Conservation (phyloP, 331 rosid species). For the Acacia pycnantha region DNA sequence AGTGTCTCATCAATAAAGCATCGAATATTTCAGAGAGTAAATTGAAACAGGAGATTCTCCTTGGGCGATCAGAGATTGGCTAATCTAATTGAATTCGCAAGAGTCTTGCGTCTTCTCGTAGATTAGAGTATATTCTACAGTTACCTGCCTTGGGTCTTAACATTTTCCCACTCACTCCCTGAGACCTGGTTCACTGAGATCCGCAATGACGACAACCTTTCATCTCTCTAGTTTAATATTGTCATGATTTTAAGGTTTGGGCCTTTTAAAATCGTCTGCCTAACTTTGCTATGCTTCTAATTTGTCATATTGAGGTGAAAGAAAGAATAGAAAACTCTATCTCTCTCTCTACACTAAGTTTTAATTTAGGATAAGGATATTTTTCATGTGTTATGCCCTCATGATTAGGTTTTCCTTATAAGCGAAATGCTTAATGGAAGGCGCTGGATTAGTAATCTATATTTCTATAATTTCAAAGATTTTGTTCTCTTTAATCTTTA, state of each 20-base stretch:
- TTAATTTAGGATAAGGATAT: not conserved
- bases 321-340: not conserved
- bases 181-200: no score
- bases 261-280: not conserved
- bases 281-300: slow-evolving; percentile 14
- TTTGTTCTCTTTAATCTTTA: not conserved
- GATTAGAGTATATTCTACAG: no score
- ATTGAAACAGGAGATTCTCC: no score
- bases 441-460: slow-evolving; percentile 5
- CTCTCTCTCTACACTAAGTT: not conserved
- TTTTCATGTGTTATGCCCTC: not conserved
- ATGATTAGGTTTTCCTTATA: not conserved
- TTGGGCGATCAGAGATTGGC: no score
- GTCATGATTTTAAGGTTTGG: not conserved
- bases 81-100: no score
- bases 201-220: no score
- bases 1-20: no score
- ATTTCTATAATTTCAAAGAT: not conserved
- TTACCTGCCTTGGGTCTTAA: no score
- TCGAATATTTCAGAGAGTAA: no score
- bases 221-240: slow-evolving; percentile 17
- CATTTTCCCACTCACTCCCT: no score
- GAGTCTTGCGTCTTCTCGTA: no score
- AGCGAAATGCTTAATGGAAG: slow-evolving; percentile 9
- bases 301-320: slow-evolving; percentile 20